These are phyloP conservation scores for Synura sp. DNA, from an alignment of 352 stramenopile species.

Conservation along the genomic window DNA sequence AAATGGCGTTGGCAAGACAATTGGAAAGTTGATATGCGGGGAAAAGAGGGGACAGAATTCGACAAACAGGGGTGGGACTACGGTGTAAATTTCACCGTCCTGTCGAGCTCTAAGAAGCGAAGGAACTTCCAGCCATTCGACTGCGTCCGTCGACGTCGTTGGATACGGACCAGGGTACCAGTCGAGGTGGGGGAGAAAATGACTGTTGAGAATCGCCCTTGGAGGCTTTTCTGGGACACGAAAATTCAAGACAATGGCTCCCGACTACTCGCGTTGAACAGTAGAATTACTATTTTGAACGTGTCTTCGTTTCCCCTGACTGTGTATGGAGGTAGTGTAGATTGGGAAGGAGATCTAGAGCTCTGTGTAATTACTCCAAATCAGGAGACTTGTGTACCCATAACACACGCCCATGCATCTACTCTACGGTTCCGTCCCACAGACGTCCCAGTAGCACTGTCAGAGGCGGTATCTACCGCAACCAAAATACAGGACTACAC, in stretches of 20 bases:
- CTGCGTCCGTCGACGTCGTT: conserved; percentile 5
- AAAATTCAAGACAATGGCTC: conserved; percentile 3
- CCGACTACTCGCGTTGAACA: neutral
- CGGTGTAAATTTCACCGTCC: neutral
- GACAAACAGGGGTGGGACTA: conserved; percentile 40
- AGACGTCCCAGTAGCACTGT: too few species aligned
- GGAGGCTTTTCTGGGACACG: conserved; percentile 31
- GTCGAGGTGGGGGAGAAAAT: too few species aligned
- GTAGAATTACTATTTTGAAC: too few species aligned
- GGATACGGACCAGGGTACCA: conserved; percentile 24
- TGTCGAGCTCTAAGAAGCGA: neutral
- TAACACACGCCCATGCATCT: conserved; percentile 1
- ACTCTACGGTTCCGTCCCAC: neutral
- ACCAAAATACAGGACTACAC: too few species aligned
- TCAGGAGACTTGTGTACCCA: neutral
- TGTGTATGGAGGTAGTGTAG: neutral
- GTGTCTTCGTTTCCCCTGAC: neutral
- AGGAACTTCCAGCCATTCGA: conserved; percentile 1
- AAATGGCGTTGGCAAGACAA: conserved; percentile 13
- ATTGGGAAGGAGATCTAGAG: neutral
- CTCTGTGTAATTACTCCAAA: neutral
- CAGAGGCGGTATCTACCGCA: too few species aligned
- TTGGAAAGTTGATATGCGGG: conserved; percentile 35
- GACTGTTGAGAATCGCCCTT: neutral
- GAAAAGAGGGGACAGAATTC: neutral